Base-by-base conservation (phyloP, 768 basidiomycete species). In the Auriscalpium microsporum region DNA sequence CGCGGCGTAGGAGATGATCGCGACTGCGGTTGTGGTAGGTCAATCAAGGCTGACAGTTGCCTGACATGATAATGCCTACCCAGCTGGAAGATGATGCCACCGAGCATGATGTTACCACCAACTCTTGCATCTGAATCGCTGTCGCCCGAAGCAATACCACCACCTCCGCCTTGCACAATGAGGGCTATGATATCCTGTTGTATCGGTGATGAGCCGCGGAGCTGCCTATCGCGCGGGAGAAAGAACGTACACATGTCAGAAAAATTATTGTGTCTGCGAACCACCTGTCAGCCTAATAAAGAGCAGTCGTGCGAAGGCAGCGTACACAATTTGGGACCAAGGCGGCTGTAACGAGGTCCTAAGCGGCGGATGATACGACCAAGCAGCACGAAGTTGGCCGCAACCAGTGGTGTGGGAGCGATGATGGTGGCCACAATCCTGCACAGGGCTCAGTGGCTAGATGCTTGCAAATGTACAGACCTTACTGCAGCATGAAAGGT, bases 401-500 rank as follows among this genome's bases (percentile, higher is more conserved):
- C 63, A 8, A 62, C 48, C 11, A 64, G 44, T 35, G 55, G 55
- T 13, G 64, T 63, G 21, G 63, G 63, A 13, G 64, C 61, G 13
- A 65, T 50, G 40, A 74, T 71, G 33, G 70, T 65, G 37, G 62
- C 64, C 37, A 59, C 50, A 46, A 70, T 69, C 57, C 68, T 70
- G 37, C 47, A 33, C 14, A 42, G 3, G 13, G 19, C 11, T 17
- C 9, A 17, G 17, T 10, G 33, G 40, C 40, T 5, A 42, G 17
- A 7, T 17, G 14, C 17, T 3, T 42, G 13, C 17, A 13, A 37
- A 19, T 17, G 8, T 2, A 19, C 17, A 21, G 34, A 14, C 8
- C 67, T 28, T 55, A 72, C 71, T 78, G 75, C 59, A 76, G 73
- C 48, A 74, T 54, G 62, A 72, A 79, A 0, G 75, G 69, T 14